Conservation (phyloP, 2,329 filamentous ascomycete species). For the Macrophomina pseudophaseolina region DNA sequence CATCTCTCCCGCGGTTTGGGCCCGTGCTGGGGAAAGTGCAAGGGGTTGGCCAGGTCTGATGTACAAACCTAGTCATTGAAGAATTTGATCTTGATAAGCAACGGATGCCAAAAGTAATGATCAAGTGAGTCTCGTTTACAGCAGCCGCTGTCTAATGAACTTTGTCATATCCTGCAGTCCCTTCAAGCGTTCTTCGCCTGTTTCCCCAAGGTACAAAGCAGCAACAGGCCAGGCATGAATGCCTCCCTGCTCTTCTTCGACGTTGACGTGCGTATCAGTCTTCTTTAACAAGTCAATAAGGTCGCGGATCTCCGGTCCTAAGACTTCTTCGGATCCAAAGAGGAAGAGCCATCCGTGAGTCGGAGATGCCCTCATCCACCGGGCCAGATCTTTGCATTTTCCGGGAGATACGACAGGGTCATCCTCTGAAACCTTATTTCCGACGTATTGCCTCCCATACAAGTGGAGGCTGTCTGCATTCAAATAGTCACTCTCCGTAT, state of each 20-base stretch:
- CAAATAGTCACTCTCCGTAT: constrained; percentile 77
- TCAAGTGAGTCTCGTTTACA: neutral
- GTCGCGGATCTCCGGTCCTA: constrained; percentile 70
- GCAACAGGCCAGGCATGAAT: constrained; percentile 87
- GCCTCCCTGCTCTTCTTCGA: constrained; percentile 66
- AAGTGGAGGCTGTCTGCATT: constrained; percentile 67
- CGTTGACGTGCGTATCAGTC: constrained; percentile 60
- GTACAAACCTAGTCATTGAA: too few relatives aligned
- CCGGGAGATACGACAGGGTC: constrained; percentile 73
- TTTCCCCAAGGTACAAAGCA: constrained; percentile 60
- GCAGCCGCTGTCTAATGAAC: neutral
- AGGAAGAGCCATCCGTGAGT: constrained; percentile 70
- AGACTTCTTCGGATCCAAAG: constrained; percentile 78
- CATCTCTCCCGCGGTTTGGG: constrained; percentile 3
- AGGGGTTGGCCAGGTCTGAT: neutral
- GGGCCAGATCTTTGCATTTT: constrained; percentile 65
- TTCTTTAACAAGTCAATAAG: constrained; percentile 63
- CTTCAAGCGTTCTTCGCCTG: constrained; percentile 51
- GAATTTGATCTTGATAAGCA: too few relatives aligned
- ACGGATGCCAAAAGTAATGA: too few relatives aligned
- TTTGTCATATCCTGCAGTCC: constrained; percentile 50
- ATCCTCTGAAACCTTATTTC: constrained; percentile 53
- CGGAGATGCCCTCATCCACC: constrained; percentile 72
- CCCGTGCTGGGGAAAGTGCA: neutral
- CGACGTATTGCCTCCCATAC: constrained; percentile 74